phyloP scores from a whole-genome alignment of 208 protist genomes.

The Leishmania mexicana region DNA sequence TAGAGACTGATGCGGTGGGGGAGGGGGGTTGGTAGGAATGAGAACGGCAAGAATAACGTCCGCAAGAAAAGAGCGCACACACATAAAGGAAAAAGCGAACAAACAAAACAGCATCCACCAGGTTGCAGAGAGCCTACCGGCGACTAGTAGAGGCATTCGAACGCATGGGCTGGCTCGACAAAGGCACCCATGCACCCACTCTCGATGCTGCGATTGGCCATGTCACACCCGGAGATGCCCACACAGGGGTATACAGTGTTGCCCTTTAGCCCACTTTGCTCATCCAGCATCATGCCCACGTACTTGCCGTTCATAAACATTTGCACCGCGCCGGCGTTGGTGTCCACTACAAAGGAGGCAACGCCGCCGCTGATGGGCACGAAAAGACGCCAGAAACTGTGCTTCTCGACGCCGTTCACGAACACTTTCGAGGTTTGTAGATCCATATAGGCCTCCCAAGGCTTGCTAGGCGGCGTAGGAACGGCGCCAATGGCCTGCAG shows the following conservation, averaged over 20 bases:
- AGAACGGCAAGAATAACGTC: slow-evolving; percentile 13
- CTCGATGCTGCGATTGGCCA: slow-evolving; percentile 72
- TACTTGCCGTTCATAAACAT: slow-evolving; percentile 84
- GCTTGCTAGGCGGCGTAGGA: slow-evolving; percentile 12
- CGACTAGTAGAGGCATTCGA: slow-evolving; percentile 47
- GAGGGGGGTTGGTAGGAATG: neutral
- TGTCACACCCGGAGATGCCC: slow-evolving; percentile 66
- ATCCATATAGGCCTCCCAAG: slow-evolving; percentile 57
- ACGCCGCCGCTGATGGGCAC: slow-evolving; percentile 61
- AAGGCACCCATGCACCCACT: slow-evolving; percentile 51
- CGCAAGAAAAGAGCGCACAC: neutral
- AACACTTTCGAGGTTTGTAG: slow-evolving; percentile 76
- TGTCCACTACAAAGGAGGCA: slow-evolving; percentile 86
- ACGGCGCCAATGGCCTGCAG: slow-evolving; percentile 46
- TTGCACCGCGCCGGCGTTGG: slow-evolving; percentile 73
- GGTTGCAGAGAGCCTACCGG: neutral
- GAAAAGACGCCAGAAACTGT: slow-evolving; percentile 79
- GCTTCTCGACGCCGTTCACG: slow-evolving; percentile 60
- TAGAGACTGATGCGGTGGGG: neutral
- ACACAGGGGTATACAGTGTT: slow-evolving; percentile 74
- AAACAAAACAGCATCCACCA: neutral
- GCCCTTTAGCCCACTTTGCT: slow-evolving; percentile 48
- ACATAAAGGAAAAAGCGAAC: neutral
- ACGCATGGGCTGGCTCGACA: slow-evolving; percentile 39
- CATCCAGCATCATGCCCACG: slow-evolving; percentile 71